Percentiles rank a stretch among this genome's conserved stretches.
phyloP scores from a whole-genome alignment of 192 early-diverging fungal genomes.

The Mortierella alpina region DNA sequence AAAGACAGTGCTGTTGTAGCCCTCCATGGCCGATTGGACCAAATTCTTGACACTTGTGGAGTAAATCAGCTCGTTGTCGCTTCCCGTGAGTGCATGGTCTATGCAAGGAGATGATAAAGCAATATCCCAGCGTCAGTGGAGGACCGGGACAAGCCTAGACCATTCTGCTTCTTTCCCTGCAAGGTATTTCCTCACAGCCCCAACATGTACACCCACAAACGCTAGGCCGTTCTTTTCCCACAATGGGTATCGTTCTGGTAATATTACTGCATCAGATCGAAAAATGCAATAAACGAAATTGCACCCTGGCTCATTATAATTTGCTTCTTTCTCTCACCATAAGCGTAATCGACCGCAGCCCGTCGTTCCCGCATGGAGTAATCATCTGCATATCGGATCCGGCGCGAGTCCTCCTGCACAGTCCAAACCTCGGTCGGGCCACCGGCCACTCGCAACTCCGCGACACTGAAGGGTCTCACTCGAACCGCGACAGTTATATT shows the following conservation, averaged over 20 bases:
- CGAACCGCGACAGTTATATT: slow-evolving; percentile 81
- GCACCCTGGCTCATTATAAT: not conserved
- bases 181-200: not conserved
- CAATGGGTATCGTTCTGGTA: not conserved
- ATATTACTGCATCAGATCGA: not conserved
- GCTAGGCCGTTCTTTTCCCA: not conserved
- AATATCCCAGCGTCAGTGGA: not conserved
- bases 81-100: slow-evolving; percentile 55
- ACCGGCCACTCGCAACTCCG: slow-evolving; percentile 58
- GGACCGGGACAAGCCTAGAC: not conserved
- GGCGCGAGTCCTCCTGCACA: slow-evolving; percentile 18
- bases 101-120: not conserved
- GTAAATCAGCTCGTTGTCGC: slow-evolving; percentile 57
- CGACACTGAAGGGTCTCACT: slow-evolving; percentile 71
- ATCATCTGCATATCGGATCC: slow-evolving; percentile 29
- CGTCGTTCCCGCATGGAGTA: slow-evolving; percentile 34
- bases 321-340: slow-evolving; percentile 37
- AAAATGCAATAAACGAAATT: not conserved
- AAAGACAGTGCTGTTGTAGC: slow-evolving; percentile 97
- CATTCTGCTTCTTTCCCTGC: not conserved
- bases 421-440: slow-evolving; percentile 56
- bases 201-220: not conserved
- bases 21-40: slow-evolving; percentile 77
- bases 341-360: slow-evolving; percentile 50
- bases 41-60: slow-evolving; percentile 40